Evolutionary conservation across 78 protist genomes (phyloP), one percentile per base, ranked within the genome.

Genomic region (Chrysochromulina tobinii): DNA sequence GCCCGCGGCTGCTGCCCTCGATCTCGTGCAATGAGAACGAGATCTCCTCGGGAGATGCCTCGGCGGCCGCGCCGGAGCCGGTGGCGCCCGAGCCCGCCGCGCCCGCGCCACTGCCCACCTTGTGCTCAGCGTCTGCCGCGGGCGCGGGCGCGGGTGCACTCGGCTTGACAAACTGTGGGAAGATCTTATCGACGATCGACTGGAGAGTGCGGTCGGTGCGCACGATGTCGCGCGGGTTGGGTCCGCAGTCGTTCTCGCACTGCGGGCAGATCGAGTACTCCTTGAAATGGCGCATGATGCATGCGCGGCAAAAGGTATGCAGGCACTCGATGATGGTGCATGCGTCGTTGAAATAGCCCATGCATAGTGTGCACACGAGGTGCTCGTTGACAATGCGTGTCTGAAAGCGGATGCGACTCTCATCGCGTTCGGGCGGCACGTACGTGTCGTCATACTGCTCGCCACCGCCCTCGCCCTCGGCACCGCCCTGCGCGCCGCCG

Each of bases 121-220:
- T 59, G 23, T 59, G 27, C 3, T 9, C 25, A 9, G 27, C 25
- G 27, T 21, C 8, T 21, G 15, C 25, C 69, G 20, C 69, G 69
- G 25, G 69, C 7, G 69, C 25, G 27, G 25, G 69, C 6, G 69
- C 69, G 27, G 8, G 15, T 3, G 15, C 8, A 9, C 7, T 21
- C 7, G 25, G 27, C 23, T 5, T 6, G 25, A 21, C 15, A 21
- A 15, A 15, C 69, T 64, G 27, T 20, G 81, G 81, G 57, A 75
- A 50, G 27, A 75, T 57, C 23, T 50, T 38, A 23, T 75, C 83
- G 23, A 75, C 83, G 57, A 75, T 38, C 9, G 38, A 18, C 57
- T 75, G 83, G 23, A 75, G 83, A 9, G 83, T 50, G 83, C 83
- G 83, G 83, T 75, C 83, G 25, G 9, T 27, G 58, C 83, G 83